A percentile compares a stretch with the other conserved stretches of the same genome.
Conservation (phyloP, 371 early-diverging fungal genomes). For the Mucor irregularis region DNA sequence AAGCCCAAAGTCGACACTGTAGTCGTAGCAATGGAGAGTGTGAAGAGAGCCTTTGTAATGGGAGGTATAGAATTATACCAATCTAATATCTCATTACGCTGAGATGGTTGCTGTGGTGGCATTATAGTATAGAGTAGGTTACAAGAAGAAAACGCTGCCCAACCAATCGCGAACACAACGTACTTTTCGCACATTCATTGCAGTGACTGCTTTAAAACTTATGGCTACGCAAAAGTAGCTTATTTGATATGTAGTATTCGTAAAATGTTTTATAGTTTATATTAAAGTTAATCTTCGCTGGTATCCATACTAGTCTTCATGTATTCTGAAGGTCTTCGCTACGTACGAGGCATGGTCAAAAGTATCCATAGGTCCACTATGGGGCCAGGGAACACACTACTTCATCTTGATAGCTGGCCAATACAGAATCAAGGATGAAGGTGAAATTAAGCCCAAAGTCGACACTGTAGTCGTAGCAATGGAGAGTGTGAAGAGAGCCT, state of each 20-base stretch:
- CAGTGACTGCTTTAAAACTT: background rate
- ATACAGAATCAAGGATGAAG: conserved; percentile 36
- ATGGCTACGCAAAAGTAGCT: no score
- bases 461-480: conserved; percentile 52
- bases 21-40: conserved; percentile 54
- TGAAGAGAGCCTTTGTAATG: conserved; percentile 63
- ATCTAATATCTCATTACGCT: conserved; percentile 29
- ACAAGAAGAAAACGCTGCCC: background rate
- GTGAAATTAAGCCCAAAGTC: conserved; percentile 44
- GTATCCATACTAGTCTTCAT: conserved; percentile 35
- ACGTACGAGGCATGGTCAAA: conserved; percentile 94
- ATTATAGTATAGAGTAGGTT: background rate
- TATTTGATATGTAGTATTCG: no score
- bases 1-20: conserved; percentile 47
- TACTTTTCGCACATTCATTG: no score
- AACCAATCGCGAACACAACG: background rate
- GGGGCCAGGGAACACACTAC: conserved; percentile 89
- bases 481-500: conserved; percentile 57
- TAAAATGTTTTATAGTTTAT: no score
- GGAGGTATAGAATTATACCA: conserved; percentile 66
- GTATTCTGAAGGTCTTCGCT: conserved; percentile 43
- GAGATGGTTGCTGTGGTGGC: conserved; percentile 23
- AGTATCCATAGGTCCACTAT: conserved; percentile 76
- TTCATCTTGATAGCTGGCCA: conserved; percentile 34
- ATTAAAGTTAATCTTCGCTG: conserved; percentile 24